Evolutionary conservation across 1,284 basidiomycete species (phyloP).

Genomic region (Pisolithus thermaeus): DNA sequence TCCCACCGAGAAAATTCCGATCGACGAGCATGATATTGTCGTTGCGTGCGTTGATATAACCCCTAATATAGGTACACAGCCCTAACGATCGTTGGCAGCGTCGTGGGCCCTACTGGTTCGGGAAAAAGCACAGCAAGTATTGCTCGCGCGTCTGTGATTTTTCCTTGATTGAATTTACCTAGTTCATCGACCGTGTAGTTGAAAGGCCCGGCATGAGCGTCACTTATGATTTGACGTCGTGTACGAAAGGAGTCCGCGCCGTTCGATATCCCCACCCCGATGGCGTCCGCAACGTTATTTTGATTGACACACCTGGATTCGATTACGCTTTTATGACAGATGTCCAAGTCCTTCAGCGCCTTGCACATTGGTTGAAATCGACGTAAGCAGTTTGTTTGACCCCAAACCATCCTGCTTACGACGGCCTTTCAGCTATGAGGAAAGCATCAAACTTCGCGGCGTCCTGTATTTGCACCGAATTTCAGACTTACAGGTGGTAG

Average conservation of each 20-base stretch:
- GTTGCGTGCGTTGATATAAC: neutral
- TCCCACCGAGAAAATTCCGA: too few relatives aligned
- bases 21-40: neutral
- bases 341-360: neutral
- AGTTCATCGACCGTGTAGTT: neutral
- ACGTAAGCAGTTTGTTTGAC: neutral
- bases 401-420: too few relatives aligned
- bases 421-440: neutral
- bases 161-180: neutral
- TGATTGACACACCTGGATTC: neutral
- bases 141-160: too few relatives aligned
- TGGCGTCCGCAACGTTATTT: neutral
- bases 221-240: neutral
- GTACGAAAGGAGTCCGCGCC: neutral
- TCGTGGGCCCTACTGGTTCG: neutral
- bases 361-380: neutral
- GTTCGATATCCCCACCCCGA: slow-evolving; percentile 1
- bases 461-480: slow-evolving; percentile 26
- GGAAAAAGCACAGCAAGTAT: neutral
- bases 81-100: neutral
- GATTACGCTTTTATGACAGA: neutral
- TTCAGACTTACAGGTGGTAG: slow-evolving; percentile 43
- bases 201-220: too few relatives aligned
- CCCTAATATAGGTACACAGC: too few relatives aligned
- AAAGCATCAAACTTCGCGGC: slow-evolving; percentile 14